Base-by-base conservation (phyloP, 129 eudicot species). In the Calendula officinalis region DNA sequence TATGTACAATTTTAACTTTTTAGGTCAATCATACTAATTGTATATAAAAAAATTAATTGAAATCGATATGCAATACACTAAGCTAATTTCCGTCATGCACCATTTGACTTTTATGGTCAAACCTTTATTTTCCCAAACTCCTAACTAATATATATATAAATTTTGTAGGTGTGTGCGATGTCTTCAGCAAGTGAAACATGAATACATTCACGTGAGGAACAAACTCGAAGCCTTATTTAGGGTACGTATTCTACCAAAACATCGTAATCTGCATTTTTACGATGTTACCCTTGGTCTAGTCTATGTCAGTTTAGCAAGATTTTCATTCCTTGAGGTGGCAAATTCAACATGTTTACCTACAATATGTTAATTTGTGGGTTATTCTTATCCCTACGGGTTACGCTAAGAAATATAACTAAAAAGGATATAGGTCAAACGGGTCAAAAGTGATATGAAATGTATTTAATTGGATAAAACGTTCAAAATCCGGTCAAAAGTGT, bases 221-320 rank as follows among this genome's bases (percentile, higher is more conserved):
- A 91, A 86, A 68, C 83, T 90, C 7, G 92, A 90, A 76, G 78
- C 81, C 63, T 69, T 90, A 71, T 70, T 90, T 48, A 66, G 70
- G 83, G 97, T 90, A 54, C 2, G 52, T 37, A 6, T 53, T 15
- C 44, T 44, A 72, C 69, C 61, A 51, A 49, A 16, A 11, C 6
- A 52, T 44, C 34, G 59, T n/a, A 16, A 22, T 52, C 39, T 54
- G 60, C 44, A 48, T 37, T 57, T 47, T n/a, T n/a, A n/a, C n/a
- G n/a, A n/a, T n/a, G n/a, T 38, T 57, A 30, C 54, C 30, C 45
- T 74, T 32, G 40, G 13, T 16, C 13, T 1, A 10, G 14, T 27
- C 14, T 27, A 8, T 49, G 55, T 8, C 13, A n/a, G 55, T 5
- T 8, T 11, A 1, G 27, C 27, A n/a, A 16, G 49, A 9, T 66